phyloP scores from a whole-genome alignment of 768 basidiomycete genomes.

The Fomitopsis pulvina region DNA sequence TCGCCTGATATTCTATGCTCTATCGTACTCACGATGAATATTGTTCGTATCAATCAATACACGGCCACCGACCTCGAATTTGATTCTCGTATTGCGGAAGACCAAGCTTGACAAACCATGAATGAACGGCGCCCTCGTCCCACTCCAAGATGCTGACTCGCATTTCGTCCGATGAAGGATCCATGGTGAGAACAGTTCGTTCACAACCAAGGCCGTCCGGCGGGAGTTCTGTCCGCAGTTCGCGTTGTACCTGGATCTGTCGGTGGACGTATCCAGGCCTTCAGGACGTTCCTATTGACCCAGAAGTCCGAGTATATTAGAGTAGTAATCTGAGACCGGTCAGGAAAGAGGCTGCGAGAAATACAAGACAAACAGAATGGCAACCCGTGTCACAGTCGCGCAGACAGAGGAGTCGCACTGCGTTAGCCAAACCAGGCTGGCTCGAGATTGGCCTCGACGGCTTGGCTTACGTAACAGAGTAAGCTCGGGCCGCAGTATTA shows the following conservation, averaged over 20 bases:
- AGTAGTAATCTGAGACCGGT: neutral
- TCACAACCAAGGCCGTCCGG: neutral
- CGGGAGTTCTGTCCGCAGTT: neutral
- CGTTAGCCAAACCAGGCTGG: no score
- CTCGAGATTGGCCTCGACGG: no score
- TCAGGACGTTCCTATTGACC: neutral
- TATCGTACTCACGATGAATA: slow-evolving; percentile 25
- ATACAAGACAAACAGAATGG: neutral
- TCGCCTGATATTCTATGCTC: slow-evolving; percentile 94
- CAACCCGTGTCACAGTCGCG: neutral
- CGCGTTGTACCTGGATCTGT: neutral
- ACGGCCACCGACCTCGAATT: slow-evolving; percentile 57
- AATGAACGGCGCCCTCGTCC: slow-evolving; percentile 73
- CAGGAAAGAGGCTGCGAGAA: neutral
- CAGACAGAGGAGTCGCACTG: no score
- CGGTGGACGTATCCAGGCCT: neutral
- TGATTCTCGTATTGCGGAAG: slow-evolving; percentile 81
- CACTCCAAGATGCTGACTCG: slow-evolving; percentile 43
- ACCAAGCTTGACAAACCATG: slow-evolving; percentile 72
- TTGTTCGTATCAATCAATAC: slow-evolving; percentile 11
- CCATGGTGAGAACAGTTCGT: slow-evolving; percentile 18
- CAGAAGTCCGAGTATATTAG: neutral
- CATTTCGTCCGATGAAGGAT: slow-evolving; percentile 23
- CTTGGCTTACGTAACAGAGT: no score
- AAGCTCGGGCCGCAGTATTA: no score